Evolutionary conservation across 352 stramenopile genomes (phyloP).

Genomic region (Phytopythium helicoides): DNA sequence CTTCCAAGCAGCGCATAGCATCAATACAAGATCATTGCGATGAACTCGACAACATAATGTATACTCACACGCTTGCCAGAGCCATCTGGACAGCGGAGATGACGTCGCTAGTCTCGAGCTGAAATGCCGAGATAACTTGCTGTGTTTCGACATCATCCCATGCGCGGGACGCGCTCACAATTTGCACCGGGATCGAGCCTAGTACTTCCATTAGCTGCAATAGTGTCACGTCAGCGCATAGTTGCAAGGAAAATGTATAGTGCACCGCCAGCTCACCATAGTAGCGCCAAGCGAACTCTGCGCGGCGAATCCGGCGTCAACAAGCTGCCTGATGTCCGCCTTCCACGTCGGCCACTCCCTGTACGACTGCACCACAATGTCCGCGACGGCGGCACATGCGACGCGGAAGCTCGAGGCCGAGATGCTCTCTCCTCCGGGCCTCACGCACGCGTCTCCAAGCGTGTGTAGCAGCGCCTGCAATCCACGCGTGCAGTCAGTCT

Average conservation of each 20-base stretch:
- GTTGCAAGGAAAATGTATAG: background rate
- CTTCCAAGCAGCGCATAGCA: background rate
- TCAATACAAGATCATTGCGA: conserved; percentile 2
- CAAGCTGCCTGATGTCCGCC: conserved; percentile 38
- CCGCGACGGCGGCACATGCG: conserved; percentile 41
- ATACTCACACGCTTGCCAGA: conserved; percentile 39
- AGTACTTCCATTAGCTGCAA: conserved; percentile 44
- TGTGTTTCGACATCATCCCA: conserved; percentile 26
- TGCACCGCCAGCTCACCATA: conserved; percentile 21
- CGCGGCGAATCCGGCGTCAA: conserved; percentile 32
- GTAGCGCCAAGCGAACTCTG: conserved; percentile 26
- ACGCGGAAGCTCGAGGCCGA: conserved; percentile 37
- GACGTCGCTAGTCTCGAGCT: conserved; percentile 36
- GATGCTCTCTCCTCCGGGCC: conserved; percentile 5
- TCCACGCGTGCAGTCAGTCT: conserved; percentile 3
- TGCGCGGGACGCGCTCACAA: conserved; percentile 19
- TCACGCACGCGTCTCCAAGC: conserved; percentile 29
- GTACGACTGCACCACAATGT: conserved; percentile 48
- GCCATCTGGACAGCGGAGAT: conserved; percentile 38
- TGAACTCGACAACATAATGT: background rate
- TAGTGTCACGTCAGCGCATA: background rate
- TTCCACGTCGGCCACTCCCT: conserved; percentile 46
- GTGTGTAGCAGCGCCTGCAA: conserved; percentile 46
- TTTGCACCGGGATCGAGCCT: conserved; percentile 45
- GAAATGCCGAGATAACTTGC: conserved; percentile 27